These are phyloP conservation scores for Sugiyamaella xylanicola DNA, from an alignment of 1,139 yeast species.

Conservation along the genomic window DNA sequence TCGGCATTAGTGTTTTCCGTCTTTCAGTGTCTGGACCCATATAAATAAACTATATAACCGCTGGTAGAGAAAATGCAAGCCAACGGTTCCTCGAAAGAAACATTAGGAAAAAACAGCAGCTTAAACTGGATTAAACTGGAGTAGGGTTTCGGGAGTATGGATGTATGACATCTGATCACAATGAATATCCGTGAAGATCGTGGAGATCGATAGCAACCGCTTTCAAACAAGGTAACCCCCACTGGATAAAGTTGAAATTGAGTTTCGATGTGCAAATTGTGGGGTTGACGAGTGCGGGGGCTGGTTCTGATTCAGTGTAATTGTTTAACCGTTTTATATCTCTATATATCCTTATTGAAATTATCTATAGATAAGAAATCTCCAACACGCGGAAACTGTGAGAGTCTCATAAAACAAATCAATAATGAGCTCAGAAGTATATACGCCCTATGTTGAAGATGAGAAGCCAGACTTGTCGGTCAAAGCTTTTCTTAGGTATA, in stretches of 20 bases:
- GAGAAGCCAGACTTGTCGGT: constrained; percentile 37
- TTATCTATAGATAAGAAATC: too few species aligned
- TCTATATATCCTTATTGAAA: too few species aligned
- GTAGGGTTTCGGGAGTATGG: background rate
- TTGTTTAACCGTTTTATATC: background rate
- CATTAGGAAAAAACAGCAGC: too few species aligned
- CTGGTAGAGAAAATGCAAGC: too few species aligned
- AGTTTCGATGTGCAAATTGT: background rate
- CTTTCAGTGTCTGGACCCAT: background rate
- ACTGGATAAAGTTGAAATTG: background rate
- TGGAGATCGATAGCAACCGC: background rate
- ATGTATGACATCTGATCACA: background rate
- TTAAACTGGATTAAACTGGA: background rate
- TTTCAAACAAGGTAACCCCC: background rate
- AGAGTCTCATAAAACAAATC: background rate
- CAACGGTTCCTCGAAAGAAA: too few species aligned
- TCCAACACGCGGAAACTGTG: too few species aligned
- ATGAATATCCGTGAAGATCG: background rate
- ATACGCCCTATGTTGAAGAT: constrained; percentile 14
- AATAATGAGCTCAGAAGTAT: constrained; percentile 1
- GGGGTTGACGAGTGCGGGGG: background rate
- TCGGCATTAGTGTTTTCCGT: too few species aligned
- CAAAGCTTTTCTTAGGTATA: constrained; percentile 32
- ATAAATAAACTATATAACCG: background rate
- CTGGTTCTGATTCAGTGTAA: too few species aligned